Percentiles rank a stretch among this genome's conserved stretches.
phyloP scores from a whole-genome alignment of 441 rosid species.

The Aleurites moluccanus region DNA sequence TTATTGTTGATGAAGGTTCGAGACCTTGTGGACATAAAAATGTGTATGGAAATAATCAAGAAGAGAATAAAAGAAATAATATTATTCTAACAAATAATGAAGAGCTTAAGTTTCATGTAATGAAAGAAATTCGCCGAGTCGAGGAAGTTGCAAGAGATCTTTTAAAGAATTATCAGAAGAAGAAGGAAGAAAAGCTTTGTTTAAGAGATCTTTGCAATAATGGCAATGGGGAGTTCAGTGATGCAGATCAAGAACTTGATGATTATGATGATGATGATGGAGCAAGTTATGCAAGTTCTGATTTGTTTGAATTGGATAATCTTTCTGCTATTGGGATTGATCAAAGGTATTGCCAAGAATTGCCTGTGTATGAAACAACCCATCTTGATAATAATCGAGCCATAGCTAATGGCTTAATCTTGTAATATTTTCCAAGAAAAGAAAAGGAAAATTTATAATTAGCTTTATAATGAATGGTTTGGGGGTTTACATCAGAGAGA shows the following conservation, averaged over 20 bases:
- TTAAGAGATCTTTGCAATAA: constrained; percentile 22
- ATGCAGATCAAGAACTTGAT: constrained; percentile 32
- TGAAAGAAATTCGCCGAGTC: constrained; percentile 60
- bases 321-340: constrained; percentile 66
- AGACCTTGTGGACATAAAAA: constrained; percentile 58
- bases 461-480: constrained; percentile 41
- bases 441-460: constrained; percentile 22
- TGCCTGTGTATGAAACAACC: constrained; percentile 94
- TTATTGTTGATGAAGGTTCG: constrained; percentile 62
- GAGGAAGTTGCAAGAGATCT: constrained; percentile 68
- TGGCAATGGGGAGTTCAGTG: constrained; percentile 11
- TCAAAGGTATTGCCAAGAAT: constrained; percentile 62
- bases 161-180: constrained; percentile 57
- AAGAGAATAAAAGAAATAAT: neutral
- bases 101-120: constrained; percentile 39
- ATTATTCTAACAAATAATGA: constrained; percentile 8
- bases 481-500: constrained; percentile 50
- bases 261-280: constrained; percentile 55
- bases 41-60: constrained; percentile 25
- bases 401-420: constrained; percentile 57
- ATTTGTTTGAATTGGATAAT: constrained; percentile 86
- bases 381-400: constrained; percentile 70
- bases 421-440: constrained; percentile 41
- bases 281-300: constrained; percentile 86
- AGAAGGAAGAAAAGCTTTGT: constrained; percentile 32